Evolutionary conservation across 768 basidiomycete genomes (phyloP).

Genomic region (Hygrophorus pudorinus): DNA sequence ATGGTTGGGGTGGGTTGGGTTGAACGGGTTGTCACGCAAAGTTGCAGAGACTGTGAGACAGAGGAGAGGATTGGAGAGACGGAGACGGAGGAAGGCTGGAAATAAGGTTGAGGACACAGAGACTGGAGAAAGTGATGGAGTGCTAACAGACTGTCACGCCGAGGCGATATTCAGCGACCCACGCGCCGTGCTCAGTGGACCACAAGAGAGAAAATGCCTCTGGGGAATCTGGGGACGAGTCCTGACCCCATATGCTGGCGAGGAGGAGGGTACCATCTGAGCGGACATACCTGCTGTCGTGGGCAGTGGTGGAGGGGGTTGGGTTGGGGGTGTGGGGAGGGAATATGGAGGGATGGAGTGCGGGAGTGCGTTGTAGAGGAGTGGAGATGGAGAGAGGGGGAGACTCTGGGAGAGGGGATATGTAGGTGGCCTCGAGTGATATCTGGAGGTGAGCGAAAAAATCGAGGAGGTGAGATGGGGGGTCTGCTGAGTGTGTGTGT

Average conservation of each 20-base stretch:
- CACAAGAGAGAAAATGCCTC: constrained; percentile 61
- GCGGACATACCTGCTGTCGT: constrained; percentile 67
- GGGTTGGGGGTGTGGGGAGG: constrained; percentile 83
- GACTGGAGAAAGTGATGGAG: background rate
- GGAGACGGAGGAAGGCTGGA: constrained; percentile 65
- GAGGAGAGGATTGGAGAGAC: constrained; percentile 63
- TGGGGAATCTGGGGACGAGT: constrained; percentile 28
- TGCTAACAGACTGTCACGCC: constrained; percentile 70
- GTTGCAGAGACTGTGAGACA: constrained; percentile 83
- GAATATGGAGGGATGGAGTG: constrained; percentile 55
- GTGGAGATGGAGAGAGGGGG: constrained; percentile 36
- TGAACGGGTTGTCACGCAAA: constrained; percentile 67
- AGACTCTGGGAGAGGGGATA: constrained; percentile 35
- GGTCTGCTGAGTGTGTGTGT: constrained; percentile 37
- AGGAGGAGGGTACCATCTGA: constrained; percentile 70
- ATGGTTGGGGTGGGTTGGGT: constrained; percentile 30
- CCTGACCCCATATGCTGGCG: constrained; percentile 69
- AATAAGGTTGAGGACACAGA: constrained; percentile 1
- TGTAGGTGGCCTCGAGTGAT: constrained; percentile 75
- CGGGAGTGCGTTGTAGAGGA: constrained; percentile 32
- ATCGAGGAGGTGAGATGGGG: constrained; percentile 39
- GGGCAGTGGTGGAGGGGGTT: constrained; percentile 59
- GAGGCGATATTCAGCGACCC: constrained; percentile 77
- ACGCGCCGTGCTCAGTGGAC: constrained; percentile 47
- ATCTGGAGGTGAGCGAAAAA: constrained; percentile 67